Evolutionary conservation across 345 rosid species (phyloP).

Genomic region (Gossypium stocksii): DNA sequence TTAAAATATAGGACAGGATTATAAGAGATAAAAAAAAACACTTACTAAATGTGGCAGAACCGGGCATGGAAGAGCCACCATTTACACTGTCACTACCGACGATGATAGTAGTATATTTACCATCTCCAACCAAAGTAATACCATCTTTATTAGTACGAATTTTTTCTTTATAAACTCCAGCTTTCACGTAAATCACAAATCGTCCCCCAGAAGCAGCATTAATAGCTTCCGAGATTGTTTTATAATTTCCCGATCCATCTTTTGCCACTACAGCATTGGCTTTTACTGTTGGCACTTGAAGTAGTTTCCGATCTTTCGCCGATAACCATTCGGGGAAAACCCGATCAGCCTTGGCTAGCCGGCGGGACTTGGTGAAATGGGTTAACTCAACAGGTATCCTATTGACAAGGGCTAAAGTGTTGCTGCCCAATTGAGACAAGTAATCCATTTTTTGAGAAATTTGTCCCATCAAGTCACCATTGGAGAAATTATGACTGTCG

Average conservation of each 20-base stretch:
- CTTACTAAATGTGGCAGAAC: constrained; percentile 71
- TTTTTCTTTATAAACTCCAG: constrained; percentile 72
- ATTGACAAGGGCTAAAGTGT: constrained; percentile 55
- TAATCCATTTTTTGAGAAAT: constrained; percentile 56
- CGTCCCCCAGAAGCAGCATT: constrained; percentile 55
- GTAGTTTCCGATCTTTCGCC: constrained; percentile 42
- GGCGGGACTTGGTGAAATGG: constrained; percentile 11
- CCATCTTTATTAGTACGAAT: constrained; percentile 48
- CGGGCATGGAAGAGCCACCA: constrained; percentile 57
- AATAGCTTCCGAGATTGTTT: constrained; percentile 60
- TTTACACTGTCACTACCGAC: constrained; percentile 43
- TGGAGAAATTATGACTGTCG: constrained; percentile 19
- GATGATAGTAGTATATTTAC: constrained; percentile 60
- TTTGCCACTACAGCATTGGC: constrained; percentile 64
- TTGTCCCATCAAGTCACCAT: constrained; percentile 17
- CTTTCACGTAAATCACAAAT: constrained; percentile 72
- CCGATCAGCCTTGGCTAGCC: constrained; percentile 6
- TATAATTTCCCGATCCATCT: constrained; percentile 77
- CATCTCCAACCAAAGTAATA: constrained; percentile 80
- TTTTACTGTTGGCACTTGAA: constrained; percentile 27
- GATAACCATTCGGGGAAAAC: constrained; percentile 55
- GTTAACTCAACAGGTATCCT: constrained; percentile 13
- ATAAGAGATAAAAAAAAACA: constrained; percentile 1
- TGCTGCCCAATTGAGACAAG: constrained; percentile 51
- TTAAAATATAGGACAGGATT: neutral